Evolutionary conservation across 1,284 basidiomycete species (phyloP), one percentile per base, ranked within the genome.

Genomic region (Trichosporon sp.): DNA sequence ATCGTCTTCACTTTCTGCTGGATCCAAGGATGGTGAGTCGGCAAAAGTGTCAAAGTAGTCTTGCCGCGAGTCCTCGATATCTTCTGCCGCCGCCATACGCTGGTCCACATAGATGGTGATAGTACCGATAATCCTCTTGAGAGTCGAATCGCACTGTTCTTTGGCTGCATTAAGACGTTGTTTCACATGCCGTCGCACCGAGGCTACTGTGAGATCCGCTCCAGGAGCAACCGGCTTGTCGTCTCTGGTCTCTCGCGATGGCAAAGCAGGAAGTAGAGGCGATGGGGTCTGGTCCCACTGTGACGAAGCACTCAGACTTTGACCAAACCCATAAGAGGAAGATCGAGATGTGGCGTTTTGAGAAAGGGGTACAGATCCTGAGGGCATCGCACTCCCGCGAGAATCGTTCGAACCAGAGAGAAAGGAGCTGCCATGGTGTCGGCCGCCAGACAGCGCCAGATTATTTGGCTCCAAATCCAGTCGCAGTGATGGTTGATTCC

Each of bases 31-130:
- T 1, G 76, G 78, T 4, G 74, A 73, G 21, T 73, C 72, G 36
- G 65, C 75, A 60, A 78, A 65, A 3, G 76, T 76, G 52, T 80
- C 78, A 58, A 81, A 80, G 61, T 79, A 78, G 59, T 77, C 76
- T 8, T 68, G 59, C 13, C 70, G 68, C 32, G 69, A 58, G 5
- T 75, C 74, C 10, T 74, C 70, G 2, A 59, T 59, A 4, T 60
- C 52, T 6, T 66, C 67, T 1, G 67, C 69, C 5, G 70, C 66
- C 10, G 64, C 63, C 19, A 66, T 85, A 69, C 89, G 86, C 37
- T 92, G 89, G 81, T 99, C 95, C 71, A 97, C 96, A 81, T 92
- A 97, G 31, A 87, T 81, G 66, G 95, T 95, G 83, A 99, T 94
- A 64, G 88, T 91, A 76, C 91, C 89, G 61, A 95, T 91, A 73